Evolutionary conservation across 2,329 filamentous ascomycete genomes (phyloP).

Genomic region (Didymella lethalis): DNA sequence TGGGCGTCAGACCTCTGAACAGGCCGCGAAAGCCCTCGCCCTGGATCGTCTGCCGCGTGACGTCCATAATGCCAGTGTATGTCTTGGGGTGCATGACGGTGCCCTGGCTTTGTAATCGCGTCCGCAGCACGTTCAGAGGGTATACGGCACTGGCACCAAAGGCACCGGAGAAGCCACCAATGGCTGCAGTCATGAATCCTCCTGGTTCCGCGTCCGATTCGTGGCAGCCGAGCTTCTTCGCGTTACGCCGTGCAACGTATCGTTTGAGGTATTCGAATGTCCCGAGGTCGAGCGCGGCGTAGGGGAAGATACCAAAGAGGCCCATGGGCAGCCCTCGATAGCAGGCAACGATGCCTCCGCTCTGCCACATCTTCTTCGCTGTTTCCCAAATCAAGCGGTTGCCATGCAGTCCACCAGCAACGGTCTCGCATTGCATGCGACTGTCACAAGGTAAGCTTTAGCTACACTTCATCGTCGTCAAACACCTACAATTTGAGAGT

Average conservation of each 20-base stretch:
- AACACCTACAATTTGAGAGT: constrained; percentile 74
- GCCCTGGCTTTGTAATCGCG: constrained; percentile 90
- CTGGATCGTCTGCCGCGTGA: constrained; percentile 80
- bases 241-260: constrained; percentile 73
- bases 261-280: constrained; percentile 94
- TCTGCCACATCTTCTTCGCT: constrained; percentile 82
- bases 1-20: constrained; percentile 95
- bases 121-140: constrained; percentile 91
- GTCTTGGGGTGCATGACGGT: constrained; percentile 89
- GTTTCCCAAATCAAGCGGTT: constrained; percentile 84
- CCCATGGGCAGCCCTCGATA: constrained; percentile 96
- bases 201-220: constrained; percentile 80
- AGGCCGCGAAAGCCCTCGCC: constrained; percentile 85
- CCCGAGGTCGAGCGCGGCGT: constrained; percentile 94
- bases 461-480: background rate
- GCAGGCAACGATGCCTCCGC: constrained; percentile 76
- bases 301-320: constrained; percentile 95
- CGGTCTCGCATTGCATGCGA: constrained; percentile 93
- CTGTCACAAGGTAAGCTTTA: constrained; percentile 35
- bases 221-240: constrained; percentile 73
- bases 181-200: constrained; percentile 84
- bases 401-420: constrained; percentile 82
- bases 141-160: constrained; percentile 95
- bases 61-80: constrained; percentile 91
- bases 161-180: constrained; percentile 90